Evolutionary conservation across 2,329 filamentous ascomycete species (phyloP).

Genomic region (Chrysoporthe deuterocubensis): DNA sequence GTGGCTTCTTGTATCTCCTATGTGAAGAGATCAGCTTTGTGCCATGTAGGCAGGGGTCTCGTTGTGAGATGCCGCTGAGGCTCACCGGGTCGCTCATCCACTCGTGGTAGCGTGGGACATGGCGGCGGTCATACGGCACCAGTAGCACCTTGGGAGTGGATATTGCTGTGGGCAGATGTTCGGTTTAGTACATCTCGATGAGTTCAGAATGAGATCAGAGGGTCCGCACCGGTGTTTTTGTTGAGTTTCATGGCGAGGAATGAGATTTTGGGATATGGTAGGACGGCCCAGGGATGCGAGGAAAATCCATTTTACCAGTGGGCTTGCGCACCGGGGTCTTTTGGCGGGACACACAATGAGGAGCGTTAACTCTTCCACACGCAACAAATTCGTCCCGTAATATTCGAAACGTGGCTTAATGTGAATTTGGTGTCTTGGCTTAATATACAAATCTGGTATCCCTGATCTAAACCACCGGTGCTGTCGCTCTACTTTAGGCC

Average conservation of each 20-base stretch:
- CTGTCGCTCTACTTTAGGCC: slow-evolving; percentile 23
- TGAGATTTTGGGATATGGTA: background rate
- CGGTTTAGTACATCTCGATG: background rate
- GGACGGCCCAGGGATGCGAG: background rate
- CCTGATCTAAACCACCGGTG: no score
- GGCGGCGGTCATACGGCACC: slow-evolving; percentile 81
- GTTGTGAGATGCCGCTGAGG: background rate
- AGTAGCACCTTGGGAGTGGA: slow-evolving; percentile 69
- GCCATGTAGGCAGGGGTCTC: background rate
- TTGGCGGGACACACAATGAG: background rate
- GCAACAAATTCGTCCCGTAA: background rate
- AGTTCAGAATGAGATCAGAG: background rate
- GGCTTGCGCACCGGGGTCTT: background rate
- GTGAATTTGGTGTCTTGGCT: background rate
- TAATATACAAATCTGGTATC: background rate
- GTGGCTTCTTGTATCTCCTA: slow-evolving; percentile 81
- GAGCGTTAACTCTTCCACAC: background rate
- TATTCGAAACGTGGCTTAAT: background rate
- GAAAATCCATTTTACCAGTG: background rate
- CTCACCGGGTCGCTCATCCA: slow-evolving; percentile 87
- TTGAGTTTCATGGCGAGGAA: slow-evolving; percentile 48
- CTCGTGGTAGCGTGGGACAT: slow-evolving; percentile 81
- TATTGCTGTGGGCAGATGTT: slow-evolving; percentile 57
- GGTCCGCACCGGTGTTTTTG: slow-evolving; percentile 45
- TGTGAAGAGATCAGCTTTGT: background rate